Percentiles rank a stretch among this genome's conserved stretches.
Conservation (phyloP, 164 flowering plant species). For the Euptelea pleiosperma region DNA sequence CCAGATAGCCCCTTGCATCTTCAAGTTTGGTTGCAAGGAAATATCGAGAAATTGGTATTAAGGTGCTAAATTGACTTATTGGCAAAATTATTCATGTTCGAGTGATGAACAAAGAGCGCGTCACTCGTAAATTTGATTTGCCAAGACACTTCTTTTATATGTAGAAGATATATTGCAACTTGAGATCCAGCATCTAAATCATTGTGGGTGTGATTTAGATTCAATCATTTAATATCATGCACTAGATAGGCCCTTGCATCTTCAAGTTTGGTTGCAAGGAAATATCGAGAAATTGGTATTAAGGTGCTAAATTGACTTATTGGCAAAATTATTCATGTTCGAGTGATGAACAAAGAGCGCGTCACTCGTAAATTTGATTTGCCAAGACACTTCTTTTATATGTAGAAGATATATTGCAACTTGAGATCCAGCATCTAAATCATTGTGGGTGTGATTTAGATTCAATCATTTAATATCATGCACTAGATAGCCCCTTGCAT, state of each 20-base stretch:
- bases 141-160: slow-evolving; percentile 1
- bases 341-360: not conserved
- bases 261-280: slow-evolving; percentile 23
- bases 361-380: not conserved
- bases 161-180: not conserved
- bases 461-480: not conserved
- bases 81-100: slow-evolving; percentile 5
- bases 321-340: slow-evolving; percentile 7
- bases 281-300: slow-evolving; percentile 23
- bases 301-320: slow-evolving; percentile 13
- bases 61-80: slow-evolving; percentile 14
- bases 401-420: not conserved
- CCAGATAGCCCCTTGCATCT: slow-evolving; percentile 23
- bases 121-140: not conserved
- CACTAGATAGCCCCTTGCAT: slow-evolving; percentile 24
- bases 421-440: no score
- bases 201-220: no score
- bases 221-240: slow-evolving; percentile 1
- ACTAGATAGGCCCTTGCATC: slow-evolving; percentile 23
- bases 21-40: slow-evolving; percentile 24
- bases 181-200: no score
- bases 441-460: no score
- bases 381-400: slow-evolving; percentile 5
- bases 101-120: not conserved
- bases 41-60: slow-evolving; percentile 22